Evolutionary conservation across 2,329 filamentous ascomycete genomes (phyloP), one percentile per base, ranked within the genome.

Genomic region (Penicillium sp.): DNA sequence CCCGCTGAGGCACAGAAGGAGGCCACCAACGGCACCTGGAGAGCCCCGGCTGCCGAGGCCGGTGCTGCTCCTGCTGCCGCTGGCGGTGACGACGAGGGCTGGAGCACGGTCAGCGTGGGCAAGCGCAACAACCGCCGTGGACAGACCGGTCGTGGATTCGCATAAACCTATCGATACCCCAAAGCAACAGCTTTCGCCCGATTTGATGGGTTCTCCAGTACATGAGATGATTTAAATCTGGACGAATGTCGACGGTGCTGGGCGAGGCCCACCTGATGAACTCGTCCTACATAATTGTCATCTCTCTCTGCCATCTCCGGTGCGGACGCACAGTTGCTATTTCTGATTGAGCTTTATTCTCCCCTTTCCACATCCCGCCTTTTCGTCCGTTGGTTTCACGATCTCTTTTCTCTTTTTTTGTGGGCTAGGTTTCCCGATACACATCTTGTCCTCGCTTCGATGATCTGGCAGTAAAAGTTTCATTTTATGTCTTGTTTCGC

Each of bases 1-100:
- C 71, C 75, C 43, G 76, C 79, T 43, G 79, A 82, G 59, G 76
- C 77, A 71, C 78, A 83, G 27, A 81, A 83, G 64, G 81, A 86
- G 65, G 76, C 80, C 40, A 75, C 71, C 27, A 62, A 77, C 59
- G 70, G 79, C 43, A 73, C 66, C 62, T 78, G 75, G 77, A 71
- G 76, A 60, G 63, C 68, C 47, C 63, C 67, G 32, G 60, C 70
- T 44, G 62, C 70, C 16, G 63, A 64, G 56, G 63, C 61, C 16
- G 46, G 67, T 52, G 39, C 18, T 18, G 18, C 18, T 18, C 18
- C 18, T 18, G 18, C 18, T 18, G 18, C 67, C 51, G 49, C 67
- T 53, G 52, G 67, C 49, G 67, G 68, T 39, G 76, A 79, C 44
- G 74, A 79, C 46, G 77, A 78, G 50, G 77, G 77, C 59, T 79